These are phyloP conservation scores for Candida sp. DNA, from an alignment of 1,139 yeast genomes.

Conservation along the genomic window DNA sequence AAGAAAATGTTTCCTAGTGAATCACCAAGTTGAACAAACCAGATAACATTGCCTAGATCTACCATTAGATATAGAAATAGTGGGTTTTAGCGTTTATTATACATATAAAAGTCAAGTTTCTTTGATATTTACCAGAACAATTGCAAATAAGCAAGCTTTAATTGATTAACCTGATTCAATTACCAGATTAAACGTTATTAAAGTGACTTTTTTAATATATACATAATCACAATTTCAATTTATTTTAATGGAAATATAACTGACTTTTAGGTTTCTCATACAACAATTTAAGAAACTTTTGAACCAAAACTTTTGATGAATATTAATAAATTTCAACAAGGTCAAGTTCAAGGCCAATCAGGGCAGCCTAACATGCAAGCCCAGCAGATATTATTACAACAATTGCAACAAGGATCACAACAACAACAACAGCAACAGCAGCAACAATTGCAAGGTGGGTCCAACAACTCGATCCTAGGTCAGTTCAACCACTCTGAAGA, in stretches of 20 bases:
- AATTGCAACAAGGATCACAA: constrained; percentile 43
- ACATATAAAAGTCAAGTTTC: not conserved
- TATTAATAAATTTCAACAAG: constrained; percentile 24
- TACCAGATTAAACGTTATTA: no score
- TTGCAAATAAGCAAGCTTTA: no score
- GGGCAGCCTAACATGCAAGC: constrained; percentile 33
- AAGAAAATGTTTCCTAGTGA: not conserved
- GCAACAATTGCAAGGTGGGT: constrained; percentile 10
- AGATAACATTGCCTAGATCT: not conserved
- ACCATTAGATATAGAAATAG: not conserved
- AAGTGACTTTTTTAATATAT: not conserved
- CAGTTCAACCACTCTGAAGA: constrained; percentile 22
- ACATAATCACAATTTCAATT: not conserved
- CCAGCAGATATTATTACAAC: constrained; percentile 44
- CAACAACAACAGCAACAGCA: constrained; percentile 12
- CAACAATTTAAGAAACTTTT: not conserved
- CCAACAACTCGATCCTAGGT: constrained; percentile 12
- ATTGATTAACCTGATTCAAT: no score
- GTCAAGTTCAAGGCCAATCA: constrained; percentile 27
- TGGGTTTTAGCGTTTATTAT: not conserved
- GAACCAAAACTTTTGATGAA: constrained; percentile 8
- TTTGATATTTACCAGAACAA: no score
- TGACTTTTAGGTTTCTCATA: not conserved
- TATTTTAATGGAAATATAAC: not conserved
- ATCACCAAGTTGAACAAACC: not conserved